Percentiles rank a stretch among this genome's conserved stretches.
These are phyloP conservation scores for Erucastrum elatum DNA, from an alignment of 345 rosid species.

Conservation along the genomic window DNA sequence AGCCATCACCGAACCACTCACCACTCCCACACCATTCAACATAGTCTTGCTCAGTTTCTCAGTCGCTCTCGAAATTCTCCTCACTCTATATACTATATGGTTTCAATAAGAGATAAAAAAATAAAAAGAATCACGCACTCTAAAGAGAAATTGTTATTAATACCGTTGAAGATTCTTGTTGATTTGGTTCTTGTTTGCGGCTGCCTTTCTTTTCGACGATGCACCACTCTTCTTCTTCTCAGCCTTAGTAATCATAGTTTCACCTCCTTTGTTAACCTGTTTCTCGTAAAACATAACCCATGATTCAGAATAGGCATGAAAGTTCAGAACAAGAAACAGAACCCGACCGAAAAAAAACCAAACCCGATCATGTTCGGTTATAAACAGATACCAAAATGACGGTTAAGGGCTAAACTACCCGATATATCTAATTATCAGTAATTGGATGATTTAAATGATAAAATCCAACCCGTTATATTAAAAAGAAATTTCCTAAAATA, in stretches of 20 bases:
- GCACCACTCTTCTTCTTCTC: slow-evolving; percentile 48
- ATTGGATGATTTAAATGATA: neutral
- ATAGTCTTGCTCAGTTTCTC: slow-evolving; percentile 78
- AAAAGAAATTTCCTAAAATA: neutral
- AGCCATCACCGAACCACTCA: slow-evolving; percentile 63
- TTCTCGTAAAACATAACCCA: neutral
- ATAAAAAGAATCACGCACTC: neutral
- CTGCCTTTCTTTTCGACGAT: slow-evolving; percentile 25
- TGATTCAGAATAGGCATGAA: neutral
- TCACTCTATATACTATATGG: slow-evolving; percentile 48
- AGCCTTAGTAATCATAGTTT: slow-evolving; percentile 56
- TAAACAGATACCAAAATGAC: neutral
- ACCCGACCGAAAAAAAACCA: neutral
- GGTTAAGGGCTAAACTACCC: neutral
- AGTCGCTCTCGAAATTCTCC: slow-evolving; percentile 67
- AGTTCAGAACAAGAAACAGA: neutral
- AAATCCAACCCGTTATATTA: neutral
- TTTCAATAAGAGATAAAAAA: neutral
- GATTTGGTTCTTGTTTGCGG: slow-evolving; percentile 53
- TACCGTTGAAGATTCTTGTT: slow-evolving; percentile 84
- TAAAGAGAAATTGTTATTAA: neutral
- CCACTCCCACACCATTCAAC: slow-evolving; percentile 65
- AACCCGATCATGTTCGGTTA: neutral
- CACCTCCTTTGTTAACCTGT: slow-evolving; percentile 80
- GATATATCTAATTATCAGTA: neutral